phyloP scores from a whole-genome alignment of 148 eudicot genomes.

The Dysphania ambrosioides region DNA sequence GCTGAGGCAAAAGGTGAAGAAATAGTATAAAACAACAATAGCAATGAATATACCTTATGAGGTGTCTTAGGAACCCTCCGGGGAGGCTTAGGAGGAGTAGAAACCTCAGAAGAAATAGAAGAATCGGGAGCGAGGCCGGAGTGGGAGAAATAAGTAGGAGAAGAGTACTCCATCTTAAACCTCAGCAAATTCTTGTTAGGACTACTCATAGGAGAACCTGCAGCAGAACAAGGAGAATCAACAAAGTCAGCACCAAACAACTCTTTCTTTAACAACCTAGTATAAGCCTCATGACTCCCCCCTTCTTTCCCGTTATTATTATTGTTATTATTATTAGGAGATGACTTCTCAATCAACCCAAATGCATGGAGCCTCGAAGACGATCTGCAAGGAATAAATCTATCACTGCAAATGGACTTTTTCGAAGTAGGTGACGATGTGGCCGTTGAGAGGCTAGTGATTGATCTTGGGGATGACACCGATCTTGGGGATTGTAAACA shows the following conservation, averaged over 20 bases:
- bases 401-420: slow-evolving; percentile 62
- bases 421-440: slow-evolving; percentile 40
- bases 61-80: slow-evolving; percentile 96
- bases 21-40: too few species aligned
- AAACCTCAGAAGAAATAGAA: slow-evolving; percentile 37
- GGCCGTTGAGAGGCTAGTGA: slow-evolving; percentile 53
- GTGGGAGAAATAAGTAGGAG: slow-evolving; percentile 55
- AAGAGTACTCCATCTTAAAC: slow-evolving; percentile 75
- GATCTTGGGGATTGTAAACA: slow-evolving; percentile 47
- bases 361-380: slow-evolving; percentile 83
- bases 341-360: slow-evolving; percentile 60
- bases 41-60: slow-evolving; percentile 81
- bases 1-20: too few species aligned
- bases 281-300: slow-evolving; percentile 60
- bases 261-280: slow-evolving; percentile 65
- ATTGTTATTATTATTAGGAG: slow-evolving; percentile 44
- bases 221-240: slow-evolving; percentile 55
- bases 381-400: slow-evolving; percentile 95
- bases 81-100: slow-evolving; percentile 79
- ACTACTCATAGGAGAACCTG: slow-evolving; percentile 75
- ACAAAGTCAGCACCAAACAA: slow-evolving; percentile 90
- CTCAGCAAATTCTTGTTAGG: slow-evolving; percentile 78
- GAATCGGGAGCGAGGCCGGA: slow-evolving; percentile 48
- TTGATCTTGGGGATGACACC: slow-evolving; percentile 70
- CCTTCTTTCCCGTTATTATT: slow-evolving; percentile 37